Conservation (phyloP, 108 stramenopile species). For the Epithemia pelagica region DNA sequence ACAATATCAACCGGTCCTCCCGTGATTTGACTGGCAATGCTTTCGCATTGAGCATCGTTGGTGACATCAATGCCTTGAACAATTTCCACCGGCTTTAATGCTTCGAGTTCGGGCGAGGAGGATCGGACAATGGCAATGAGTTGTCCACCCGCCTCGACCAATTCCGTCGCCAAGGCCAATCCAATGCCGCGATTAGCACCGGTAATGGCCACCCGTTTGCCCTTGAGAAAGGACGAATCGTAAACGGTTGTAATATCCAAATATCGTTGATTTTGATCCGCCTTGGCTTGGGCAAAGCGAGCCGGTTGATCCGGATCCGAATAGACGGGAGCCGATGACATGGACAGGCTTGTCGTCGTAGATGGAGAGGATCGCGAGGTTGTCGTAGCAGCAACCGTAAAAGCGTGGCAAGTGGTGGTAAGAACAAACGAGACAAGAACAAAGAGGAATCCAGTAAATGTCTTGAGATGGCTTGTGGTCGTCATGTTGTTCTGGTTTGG, state of each 20-base stretch:
- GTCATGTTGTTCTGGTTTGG: no score
- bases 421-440: no score
- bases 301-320: constrained; percentile 34
- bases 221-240: constrained; percentile 24
- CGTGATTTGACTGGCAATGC: constrained; percentile 23
- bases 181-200: constrained; percentile 61
- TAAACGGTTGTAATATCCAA: constrained; percentile 35
- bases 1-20: constrained; percentile 48
- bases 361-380: no score
- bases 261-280: constrained; percentile 27
- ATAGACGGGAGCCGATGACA: constrained; percentile 9
- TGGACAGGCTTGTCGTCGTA: no score
- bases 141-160: constrained; percentile 47
- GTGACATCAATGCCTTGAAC: constrained; percentile 50
- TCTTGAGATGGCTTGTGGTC: no score
- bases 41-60: constrained; percentile 25
- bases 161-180: constrained; percentile 37
- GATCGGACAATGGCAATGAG: constrained; percentile 33
- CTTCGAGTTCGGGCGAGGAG: constrained; percentile 25
- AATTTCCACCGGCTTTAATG: constrained; percentile 24
- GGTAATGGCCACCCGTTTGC: constrained; percentile 45
- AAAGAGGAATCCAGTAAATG: no score
- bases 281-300: constrained; percentile 30
- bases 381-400: no score
- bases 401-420: no score